Percentiles rank a stretch among this genome's conserved stretches.
These are phyloP conservation scores for Colletotrichum theobromicola DNA, from an alignment of 2,329 filamentous ascomycete species.

Conservation along the genomic window DNA sequence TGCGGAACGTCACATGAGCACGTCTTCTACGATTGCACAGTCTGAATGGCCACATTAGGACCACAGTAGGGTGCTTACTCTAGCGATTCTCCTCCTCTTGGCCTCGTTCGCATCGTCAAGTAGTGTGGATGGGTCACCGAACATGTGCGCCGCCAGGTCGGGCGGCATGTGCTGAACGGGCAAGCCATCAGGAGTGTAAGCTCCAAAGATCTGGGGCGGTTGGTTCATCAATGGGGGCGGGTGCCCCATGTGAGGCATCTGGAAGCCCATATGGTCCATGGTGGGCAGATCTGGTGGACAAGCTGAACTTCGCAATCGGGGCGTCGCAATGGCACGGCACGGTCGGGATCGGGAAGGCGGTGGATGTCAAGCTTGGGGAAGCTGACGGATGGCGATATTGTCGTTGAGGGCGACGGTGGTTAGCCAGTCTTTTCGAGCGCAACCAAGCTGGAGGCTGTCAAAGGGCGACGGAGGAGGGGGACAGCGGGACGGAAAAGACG, in stretches of 20 bases:
- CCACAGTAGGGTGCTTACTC: constrained; percentile 54
- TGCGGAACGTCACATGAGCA: constrained; percentile 37
- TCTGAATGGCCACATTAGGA: neutral
- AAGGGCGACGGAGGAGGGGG: neutral
- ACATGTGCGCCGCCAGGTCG: constrained; percentile 66
- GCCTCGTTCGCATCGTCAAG: constrained; percentile 77
- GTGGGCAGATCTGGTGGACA: constrained; percentile 6
- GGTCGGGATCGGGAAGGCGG: neutral
- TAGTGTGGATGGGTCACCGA: constrained; percentile 59
- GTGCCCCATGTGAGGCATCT: constrained; percentile 58
- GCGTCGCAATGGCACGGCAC: neutral
- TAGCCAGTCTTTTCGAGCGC: neutral
- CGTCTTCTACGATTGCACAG: neutral
- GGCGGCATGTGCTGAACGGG: constrained; percentile 60
- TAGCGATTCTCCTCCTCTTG: constrained; percentile 86
- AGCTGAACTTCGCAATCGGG: neutral
- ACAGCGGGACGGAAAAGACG: neutral
- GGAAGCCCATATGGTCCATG: constrained; percentile 63
- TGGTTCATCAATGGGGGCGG: constrained; percentile 68
- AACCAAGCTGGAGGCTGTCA: neutral
- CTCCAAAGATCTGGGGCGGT: constrained; percentile 72
- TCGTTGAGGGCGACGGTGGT: neutral
- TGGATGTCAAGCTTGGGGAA: neutral
- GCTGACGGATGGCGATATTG: neutral
- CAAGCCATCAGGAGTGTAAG: constrained; percentile 65